These are phyloP conservation scores for Ochromonadaceae sp. DNA, from an alignment of 352 stramenopile species.

Conservation along the genomic window DNA sequence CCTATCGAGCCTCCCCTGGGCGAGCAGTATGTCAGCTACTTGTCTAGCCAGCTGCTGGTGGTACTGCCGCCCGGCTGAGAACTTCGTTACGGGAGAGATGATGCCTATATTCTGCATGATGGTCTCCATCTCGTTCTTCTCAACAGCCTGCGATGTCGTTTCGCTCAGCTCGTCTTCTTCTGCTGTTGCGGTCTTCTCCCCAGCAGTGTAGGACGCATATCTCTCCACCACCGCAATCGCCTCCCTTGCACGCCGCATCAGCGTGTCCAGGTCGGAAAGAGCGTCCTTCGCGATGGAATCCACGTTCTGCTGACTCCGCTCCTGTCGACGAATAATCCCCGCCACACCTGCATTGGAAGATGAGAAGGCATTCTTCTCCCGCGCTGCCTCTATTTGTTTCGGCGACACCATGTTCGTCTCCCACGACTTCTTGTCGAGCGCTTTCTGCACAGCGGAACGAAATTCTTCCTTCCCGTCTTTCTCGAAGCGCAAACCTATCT, in stretches of 20 bases:
- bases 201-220: conserved; percentile 23
- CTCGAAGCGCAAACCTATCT: neutral
- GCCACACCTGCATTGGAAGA: conserved; percentile 39
- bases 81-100: conserved; percentile 37
- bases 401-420: conserved; percentile 24
- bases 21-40: conserved; percentile 44
- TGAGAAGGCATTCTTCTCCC: conserved; percentile 21
- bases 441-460: conserved; percentile 28
- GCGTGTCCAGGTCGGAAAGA: conserved; percentile 30
- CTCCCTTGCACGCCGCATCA: conserved; percentile 36
- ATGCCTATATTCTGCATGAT: conserved; percentile 37
- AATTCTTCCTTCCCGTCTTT: conserved; percentile 28
- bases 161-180: conserved; percentile 27
- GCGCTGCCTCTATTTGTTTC: conserved; percentile 19
- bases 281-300: conserved; percentile 17
- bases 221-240: conserved; percentile 46
- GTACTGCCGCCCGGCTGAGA: conserved; percentile 26
- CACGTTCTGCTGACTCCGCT: conserved; percentile 29
- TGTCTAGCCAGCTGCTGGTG: conserved; percentile 43
- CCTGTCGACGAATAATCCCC: conserved; percentile 34
- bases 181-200: conserved; percentile 23
- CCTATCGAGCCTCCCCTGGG: conserved; percentile 47
- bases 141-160: conserved; percentile 13
- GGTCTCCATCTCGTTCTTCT: conserved; percentile 27
- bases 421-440: conserved; percentile 38